A percentile compares a stretch with the other conserved stretches of the same genome.
Conservation (phyloP, 2,329 filamentous ascomycete species). For the Lecanicillium sp. region DNA sequence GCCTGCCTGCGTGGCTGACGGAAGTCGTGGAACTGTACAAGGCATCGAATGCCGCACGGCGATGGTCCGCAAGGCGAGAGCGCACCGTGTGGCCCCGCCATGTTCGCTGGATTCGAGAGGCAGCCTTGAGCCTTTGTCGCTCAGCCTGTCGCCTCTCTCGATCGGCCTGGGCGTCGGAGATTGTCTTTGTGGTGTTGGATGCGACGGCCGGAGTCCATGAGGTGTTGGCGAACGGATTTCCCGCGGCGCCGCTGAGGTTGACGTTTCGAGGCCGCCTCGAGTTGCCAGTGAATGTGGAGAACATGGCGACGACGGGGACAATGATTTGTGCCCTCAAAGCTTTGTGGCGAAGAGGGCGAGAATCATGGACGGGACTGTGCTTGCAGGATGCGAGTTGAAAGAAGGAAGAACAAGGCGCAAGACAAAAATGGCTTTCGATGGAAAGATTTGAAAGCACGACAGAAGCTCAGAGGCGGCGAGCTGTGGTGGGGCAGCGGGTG, state of each 20-base stretch:
- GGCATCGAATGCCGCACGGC: constrained; percentile 58
- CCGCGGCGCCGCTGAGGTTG: constrained; percentile 80
- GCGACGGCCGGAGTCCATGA: constrained; percentile 51
- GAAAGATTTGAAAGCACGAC: neutral
- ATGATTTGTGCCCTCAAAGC: neutral
- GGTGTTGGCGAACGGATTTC: constrained; percentile 70
- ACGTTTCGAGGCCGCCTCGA: constrained; percentile 84
- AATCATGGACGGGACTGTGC: neutral
- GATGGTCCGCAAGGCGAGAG: constrained; percentile 47
- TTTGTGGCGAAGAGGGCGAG: neutral
- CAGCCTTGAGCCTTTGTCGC: constrained; percentile 68
- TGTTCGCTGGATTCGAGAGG: constrained; percentile 65
- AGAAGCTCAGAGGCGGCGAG: neutral
- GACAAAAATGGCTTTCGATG: neutral
- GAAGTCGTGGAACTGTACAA: constrained; percentile 38
- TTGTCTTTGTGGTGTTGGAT: constrained; percentile 65
- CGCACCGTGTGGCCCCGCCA: constrained; percentile 75
- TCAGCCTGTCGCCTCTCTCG: constrained; percentile 75
- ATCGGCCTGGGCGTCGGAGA: constrained; percentile 83
- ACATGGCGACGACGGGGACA: constrained; percentile 57
- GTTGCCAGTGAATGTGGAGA: constrained; percentile 83
- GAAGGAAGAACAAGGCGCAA: neutral
- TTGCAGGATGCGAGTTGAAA: neutral
- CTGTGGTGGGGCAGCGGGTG: constrained; percentile 5
- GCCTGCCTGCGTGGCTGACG: constrained; percentile 29